Base-by-base conservation (phyloP, 2,329 filamentous ascomycete genomes). In the Pseudogymnoascus sp. region DNA sequence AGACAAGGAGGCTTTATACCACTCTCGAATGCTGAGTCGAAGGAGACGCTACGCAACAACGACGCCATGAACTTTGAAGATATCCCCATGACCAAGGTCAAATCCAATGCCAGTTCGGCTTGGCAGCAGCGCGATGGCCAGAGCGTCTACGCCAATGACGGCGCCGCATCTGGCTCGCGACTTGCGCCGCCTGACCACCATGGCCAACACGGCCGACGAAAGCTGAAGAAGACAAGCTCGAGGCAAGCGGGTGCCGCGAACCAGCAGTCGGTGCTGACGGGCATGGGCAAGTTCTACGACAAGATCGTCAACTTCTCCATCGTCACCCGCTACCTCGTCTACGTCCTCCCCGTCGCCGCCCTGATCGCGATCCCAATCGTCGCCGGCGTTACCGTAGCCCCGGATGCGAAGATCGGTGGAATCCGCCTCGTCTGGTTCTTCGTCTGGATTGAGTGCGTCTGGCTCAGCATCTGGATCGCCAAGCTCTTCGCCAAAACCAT, bases 381-480 rank as follows among this genome's bases (percentile, higher is more conserved):
- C 60, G 76, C 88, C 19, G 76, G 86, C 14, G 73, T 78, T 10
- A 70, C 79, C 24, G 79, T 78, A 1, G 71, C 72, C 37, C 33
- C 71, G n/a, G 72, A 78, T 28, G 71, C 82, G 12, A 80, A 78
- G 53, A 67, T 68, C 26, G 70, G 72, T 59, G 81, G 80, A 1
- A 79, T 83, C 7, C 77, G 79, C 4, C 78, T 89, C 8, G 84
- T 87, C 69, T 74, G 81, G 59, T 78, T 90, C 59, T 89, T 89
- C 69, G 76, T 88, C 59, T 89, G 87, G 88, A 81, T 90, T 68
- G 84, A 89, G 70, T 79, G 88, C 61, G 79, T 87, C 37, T 90
- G 88, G 88, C 75, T 87, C 40, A 80, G 82, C 7, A 79, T 89
- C 10, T 90, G 88, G 88, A 77, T 80, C 16, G 85, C 83, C 67